Evolutionary conservation across 2,329 filamentous ascomycete genomes (phyloP), one percentile per base, ranked within the genome.

Genomic region (Aspergillus sp.): DNA sequence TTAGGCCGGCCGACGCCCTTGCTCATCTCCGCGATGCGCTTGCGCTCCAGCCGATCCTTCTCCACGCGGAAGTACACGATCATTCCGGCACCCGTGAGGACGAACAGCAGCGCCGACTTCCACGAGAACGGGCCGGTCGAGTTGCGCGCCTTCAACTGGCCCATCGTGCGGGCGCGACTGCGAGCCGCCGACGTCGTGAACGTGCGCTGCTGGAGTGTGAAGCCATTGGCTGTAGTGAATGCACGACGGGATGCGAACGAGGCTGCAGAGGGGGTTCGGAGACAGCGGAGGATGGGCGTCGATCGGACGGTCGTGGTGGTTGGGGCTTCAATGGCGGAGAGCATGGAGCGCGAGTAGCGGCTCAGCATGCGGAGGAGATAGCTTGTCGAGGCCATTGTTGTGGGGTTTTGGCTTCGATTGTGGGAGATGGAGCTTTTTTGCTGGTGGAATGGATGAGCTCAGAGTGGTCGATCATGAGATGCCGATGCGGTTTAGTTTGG

Each of bases 1-100:
- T 95, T 95, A 32, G 94, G 94, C 68, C 84, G 87, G 1, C 94
- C 94, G 5, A 96, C 86, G 10, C 93, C 92, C 76, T 99, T 99
- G 60, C 88, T 88, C 62, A 93, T 88, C 68, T 97, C 92, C 7
- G 91, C 91, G 61, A 96, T 84, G 51, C 91, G 83, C 77, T 92
- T 89, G 57, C 92, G 84, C 69, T 94, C 86, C 84, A 99, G 87
- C 65, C 94, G 87, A 63, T 84, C 84, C 79, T 97, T 97, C 73
- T 99, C 94, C 64, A 86, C 84, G 65, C 92, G 90, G 74, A 99
- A 97, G 72, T 97, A 99, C 74, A 89, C 83, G 55, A 91, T 85
- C 65, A 99, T 80, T 24, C 84, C 87, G 11, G 77, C 85, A 62
- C 89, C 91, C 2, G 91, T 88, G 44, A 82, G 68, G 59, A 97